Base-by-base conservation (phyloP, 306 rosid genomes). In the Gastrolobium bilobum region DNA sequence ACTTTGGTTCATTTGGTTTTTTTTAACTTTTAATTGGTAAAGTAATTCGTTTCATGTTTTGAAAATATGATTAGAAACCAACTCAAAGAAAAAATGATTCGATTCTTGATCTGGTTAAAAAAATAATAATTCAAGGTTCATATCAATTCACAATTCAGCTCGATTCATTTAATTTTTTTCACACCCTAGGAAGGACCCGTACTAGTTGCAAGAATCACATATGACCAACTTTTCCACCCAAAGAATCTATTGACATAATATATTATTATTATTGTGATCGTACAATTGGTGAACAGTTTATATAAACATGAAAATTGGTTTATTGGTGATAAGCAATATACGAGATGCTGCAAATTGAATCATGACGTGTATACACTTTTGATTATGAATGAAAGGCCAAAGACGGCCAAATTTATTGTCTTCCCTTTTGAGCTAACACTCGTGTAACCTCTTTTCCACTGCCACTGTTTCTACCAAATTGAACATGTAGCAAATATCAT, bases 301-400 rank as follows among this genome's bases (percentile, higher is more conserved):
- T 58, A 42, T 48, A 20, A 79, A 75, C 70, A 63, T 34, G 81
- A 73, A 53, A 68, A 52, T 39, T 66, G 58, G 10, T 37, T 66
- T 58, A 39, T 72, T 57, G 53, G 47, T 29, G 47, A 42, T 52
- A 26, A 66, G 34, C 58, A 39, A 54, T 53, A 10, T 37, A 31
- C 3, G 5, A 39, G 4, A 68, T 51, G 35, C 60, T 66, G 8
- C 38, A 57, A 57, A 57, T 78, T 46, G 62, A 83, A 77, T 54
- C 62, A 54, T 53, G 6, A 39, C n/a, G 4, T 10, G 69, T 38
- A 53, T 40, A 68, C 37, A 57, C 29, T 65, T 1, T 57, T 31
- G 10, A 30, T 59, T 6, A 29, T 34, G 26, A 20, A 20, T 20
- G 26, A 44, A 67, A 56, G 11, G 35, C 68, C 44, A 4, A 15